Evolutionary conservation across 129 eudicot genomes (phyloP), one percentile per base, ranked within the genome.

Genomic region (Solidago caesia): DNA sequence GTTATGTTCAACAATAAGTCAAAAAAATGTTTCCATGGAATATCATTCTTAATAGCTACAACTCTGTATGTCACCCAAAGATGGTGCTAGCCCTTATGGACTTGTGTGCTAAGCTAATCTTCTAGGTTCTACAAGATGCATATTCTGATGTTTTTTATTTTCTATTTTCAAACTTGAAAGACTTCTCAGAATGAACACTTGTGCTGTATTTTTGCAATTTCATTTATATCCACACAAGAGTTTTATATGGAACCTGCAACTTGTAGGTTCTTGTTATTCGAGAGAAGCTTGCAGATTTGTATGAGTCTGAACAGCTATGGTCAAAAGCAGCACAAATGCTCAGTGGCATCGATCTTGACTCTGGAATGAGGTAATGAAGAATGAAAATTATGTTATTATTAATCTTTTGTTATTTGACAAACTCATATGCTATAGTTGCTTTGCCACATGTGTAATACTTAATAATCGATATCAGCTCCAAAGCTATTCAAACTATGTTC

Each of bases 281-380:
- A 72, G 98, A 94, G 77, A 94, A 94, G 83, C 93, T 94, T 77
- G 97, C 98, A 9, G 97, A 90, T 63, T 71, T 94, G 76, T 94
- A 88, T 44, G 98, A 94, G 79, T 90, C 98, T 26, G 98, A 94
- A 82, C 88, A 90, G 78, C 78, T 84, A 63, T 94, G 98, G 98
- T 94, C 98, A 71, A 87, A 85, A 79, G 98, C 98, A 43, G 98
- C 98, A 41, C 91, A 88, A 69, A 94, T 94, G 96, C 98, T 90
- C 13, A 94, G 98, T 73, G 98, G 98, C 80, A 94, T 90, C 76
- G 98, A 94, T 88, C 83, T 94, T 16, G 97, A 90, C 75, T 94
- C 98, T 67, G 97, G 88, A 80, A 94, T 94, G 98, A 90, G 98
- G 98, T 94, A 11, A 26, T 81, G 13, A 45, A 74, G 72, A 58